Base-by-base conservation (phyloP, 2,329 filamentous ascomycete genomes). In the Penicillium sp. region DNA sequence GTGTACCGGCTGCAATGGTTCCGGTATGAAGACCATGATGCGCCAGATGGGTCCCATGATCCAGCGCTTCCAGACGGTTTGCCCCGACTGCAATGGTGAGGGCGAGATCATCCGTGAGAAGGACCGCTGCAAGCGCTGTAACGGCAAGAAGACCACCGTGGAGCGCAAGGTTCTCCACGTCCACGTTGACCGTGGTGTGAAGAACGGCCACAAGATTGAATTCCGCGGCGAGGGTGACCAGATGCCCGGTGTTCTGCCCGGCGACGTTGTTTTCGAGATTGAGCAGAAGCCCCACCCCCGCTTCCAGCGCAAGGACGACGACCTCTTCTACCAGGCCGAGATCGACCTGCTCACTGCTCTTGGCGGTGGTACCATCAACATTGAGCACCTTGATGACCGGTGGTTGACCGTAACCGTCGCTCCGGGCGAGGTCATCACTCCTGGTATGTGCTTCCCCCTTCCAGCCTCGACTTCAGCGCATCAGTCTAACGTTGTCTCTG, bases 21-120 rank as follows among this genome's bases (percentile, higher is more conserved):
- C 86, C 57, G 93, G 93, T 72, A 95, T 96, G 87, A 97, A 97
- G 85, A 96, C 88, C 35, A 97, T 98, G 91, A 96, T 98, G 93
- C 87, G 93, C 69, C 93, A 98, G 75, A 97, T 98, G 90, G 93
- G 93, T 44, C 93, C 93, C 53, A 98, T 98, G 93, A 97, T 98
- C 62, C 94, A 98, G 76, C 88, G 93, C 51, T 98, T 98, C 83
- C 93, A 98, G 79, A 97, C 91, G 28, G 90, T 96, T 63, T 98
- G 93, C 80, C 87, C 90, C 26, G 93, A 98, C 75, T 98, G 93
- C 71, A 91, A 93, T 62, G 94, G 93, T 56, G 93, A 98, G 72
- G 91, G 93, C 53, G 93, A 98, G 77, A 89, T 85, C 59, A 91
- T 98, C 71, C 88, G 88, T 67, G 91, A 97, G 60, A 94, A 94